Evolutionary conservation across 768 basidiomycete species (phyloP).

Genomic region (Calocera viscosa): DNA sequence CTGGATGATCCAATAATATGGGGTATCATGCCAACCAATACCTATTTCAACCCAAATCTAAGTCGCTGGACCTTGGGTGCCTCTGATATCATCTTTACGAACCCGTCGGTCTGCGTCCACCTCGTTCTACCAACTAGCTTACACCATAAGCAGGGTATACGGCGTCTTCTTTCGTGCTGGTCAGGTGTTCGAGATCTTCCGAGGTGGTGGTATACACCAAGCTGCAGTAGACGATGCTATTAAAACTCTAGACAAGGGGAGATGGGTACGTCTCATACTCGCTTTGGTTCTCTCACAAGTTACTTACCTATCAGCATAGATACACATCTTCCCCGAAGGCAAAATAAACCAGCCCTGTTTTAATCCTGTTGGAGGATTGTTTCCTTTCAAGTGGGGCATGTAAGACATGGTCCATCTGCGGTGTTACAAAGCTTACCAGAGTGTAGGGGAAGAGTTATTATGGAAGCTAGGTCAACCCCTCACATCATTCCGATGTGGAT

Average conservation of each 20-base stretch:
- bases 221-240: slow-evolving; percentile 75
- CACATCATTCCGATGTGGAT: slow-evolving; percentile 89
- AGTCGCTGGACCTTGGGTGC: slow-evolving; percentile 82
- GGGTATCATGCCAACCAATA: slow-evolving; percentile 62
- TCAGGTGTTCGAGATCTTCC: slow-evolving; percentile 83
- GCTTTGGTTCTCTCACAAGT: slow-evolving; percentile 5
- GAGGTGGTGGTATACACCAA: slow-evolving; percentile 84
- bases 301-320: slow-evolving; percentile 33
- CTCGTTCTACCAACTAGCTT: slow-evolving; percentile 15
- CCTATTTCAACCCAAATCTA: slow-evolving; percentile 47
- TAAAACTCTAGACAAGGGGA: slow-evolving; percentile 62
- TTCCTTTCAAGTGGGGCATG: slow-evolving; percentile 93
- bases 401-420: slow-evolving; percentile 34
- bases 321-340: slow-evolving; percentile 86
- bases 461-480: slow-evolving; percentile 52
- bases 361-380: slow-evolving; percentile 32
- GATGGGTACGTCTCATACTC: slow-evolving; percentile 52
- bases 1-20: slow-evolving; percentile 78
- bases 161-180: slow-evolving; percentile 77
- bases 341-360: slow-evolving; percentile 56
- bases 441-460: slow-evolving; percentile 67
- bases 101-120: slow-evolving; percentile 46
- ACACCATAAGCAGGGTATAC: slow-evolving; percentile 48
- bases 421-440: slow-evolving; percentile 2
- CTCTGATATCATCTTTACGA: slow-evolving; percentile 89